Conservation (phyloP, 306 rosid genomes). For the Hippophae gyantsensis region DNA sequence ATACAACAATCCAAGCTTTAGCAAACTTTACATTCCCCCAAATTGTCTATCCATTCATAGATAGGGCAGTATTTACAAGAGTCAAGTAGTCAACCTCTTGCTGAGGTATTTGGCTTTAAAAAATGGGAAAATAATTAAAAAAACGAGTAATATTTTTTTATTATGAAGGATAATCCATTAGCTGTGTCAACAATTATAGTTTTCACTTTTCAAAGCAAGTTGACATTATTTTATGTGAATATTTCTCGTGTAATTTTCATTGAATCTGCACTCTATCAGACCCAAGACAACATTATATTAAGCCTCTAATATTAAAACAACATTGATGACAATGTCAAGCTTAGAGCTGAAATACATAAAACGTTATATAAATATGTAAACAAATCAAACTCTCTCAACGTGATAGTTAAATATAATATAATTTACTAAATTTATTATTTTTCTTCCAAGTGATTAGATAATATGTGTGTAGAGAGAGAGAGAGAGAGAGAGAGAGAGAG, state of each 20-base stretch:
- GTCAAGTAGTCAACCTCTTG: neutral
- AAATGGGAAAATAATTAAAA: neutral
- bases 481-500: too few relatives aligned
- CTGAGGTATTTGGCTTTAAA: neutral
- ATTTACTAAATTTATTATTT: too few relatives aligned
- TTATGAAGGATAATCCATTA: neutral
- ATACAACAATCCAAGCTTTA: too few relatives aligned
- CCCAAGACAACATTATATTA: neutral
- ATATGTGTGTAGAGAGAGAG: too few relatives aligned
- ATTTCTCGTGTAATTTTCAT: neutral
- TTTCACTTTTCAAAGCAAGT: neutral
- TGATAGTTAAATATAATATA: too few relatives aligned
- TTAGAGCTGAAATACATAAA: neutral
- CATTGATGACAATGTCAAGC: constrained; percentile 1
- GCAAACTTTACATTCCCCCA: too few relatives aligned
- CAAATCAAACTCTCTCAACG: too few relatives aligned
- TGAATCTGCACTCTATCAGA: neutral
- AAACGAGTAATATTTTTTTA: neutral
- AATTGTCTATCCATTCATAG: too few relatives aligned
- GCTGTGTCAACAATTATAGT: neutral
- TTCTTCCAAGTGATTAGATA: too few relatives aligned
- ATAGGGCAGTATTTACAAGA: too few relatives aligned
- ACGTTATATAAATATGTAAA: neutral
- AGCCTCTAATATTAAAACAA: neutral
- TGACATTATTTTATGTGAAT: neutral